A percentile compares a stretch with the other conserved stretches of the same genome.
phyloP scores from a whole-genome alignment of 441 rosid species.

The Corymbia citriodora region DNA sequence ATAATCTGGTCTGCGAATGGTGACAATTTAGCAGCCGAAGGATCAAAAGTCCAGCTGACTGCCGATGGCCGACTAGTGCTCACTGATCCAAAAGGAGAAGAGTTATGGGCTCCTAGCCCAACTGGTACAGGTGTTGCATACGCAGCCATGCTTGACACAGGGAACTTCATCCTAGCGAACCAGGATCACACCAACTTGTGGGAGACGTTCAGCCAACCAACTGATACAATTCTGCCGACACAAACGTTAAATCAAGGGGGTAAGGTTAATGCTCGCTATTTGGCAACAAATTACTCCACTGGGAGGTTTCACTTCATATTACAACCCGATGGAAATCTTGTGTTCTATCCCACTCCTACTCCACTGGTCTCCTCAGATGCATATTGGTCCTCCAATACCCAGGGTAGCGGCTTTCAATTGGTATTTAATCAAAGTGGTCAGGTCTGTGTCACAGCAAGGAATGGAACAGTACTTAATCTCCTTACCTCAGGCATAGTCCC shows the following conservation, averaged over 20 bases:
- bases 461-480: constrained; percentile 1
- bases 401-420: constrained; percentile 2
- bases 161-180: constrained; percentile 10
- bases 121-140: neutral
- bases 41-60: constrained; percentile 9
- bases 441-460: constrained; percentile 12
- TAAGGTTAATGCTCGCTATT: constrained; percentile 3
- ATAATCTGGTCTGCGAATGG: constrained; percentile 23
- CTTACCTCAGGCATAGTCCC: neutral
- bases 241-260: constrained; percentile 5
- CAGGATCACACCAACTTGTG: neutral
- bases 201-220: constrained; percentile 20
- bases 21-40: constrained; percentile 3
- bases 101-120: neutral
- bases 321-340: constrained; percentile 28
- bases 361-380: neutral
- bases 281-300: neutral
- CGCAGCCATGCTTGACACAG: constrained; percentile 16
- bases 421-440: constrained; percentile 20
- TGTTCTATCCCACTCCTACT: constrained; percentile 9
- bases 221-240: constrained; percentile 22
- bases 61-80: constrained; percentile 12
- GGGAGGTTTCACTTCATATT: constrained; percentile 13
- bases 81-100: neutral
- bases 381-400: constrained; percentile 13